Conservation (phyloP, 805 yeast genomes). For the Saccharomycopsis sp. region DNA sequence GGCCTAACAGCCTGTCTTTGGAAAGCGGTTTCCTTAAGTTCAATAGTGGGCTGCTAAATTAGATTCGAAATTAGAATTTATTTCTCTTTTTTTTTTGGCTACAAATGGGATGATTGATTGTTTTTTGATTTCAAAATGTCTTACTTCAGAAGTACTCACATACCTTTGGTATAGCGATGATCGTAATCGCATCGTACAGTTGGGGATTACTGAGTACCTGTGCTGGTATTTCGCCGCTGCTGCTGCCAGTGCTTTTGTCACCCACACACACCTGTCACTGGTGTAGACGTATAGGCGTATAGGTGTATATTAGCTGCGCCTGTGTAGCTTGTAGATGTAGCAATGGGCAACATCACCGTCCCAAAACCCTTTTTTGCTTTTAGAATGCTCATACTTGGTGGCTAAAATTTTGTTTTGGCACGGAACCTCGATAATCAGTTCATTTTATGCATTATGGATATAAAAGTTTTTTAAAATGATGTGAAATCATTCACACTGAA, state of each 20-base stretch:
- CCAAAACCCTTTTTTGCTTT: not conserved
- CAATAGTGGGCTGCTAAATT: too few relatives aligned
- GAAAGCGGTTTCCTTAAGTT: too few relatives aligned
- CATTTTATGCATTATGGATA: slow-evolving; percentile 1
- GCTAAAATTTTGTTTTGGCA: not conserved
- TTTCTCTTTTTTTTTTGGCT: not conserved
- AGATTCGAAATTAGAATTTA: not conserved
- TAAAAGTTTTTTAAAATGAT: not conserved
- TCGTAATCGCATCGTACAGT: too few relatives aligned
- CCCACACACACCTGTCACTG: too few relatives aligned
- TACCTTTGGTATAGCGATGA: not conserved
- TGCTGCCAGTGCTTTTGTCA: not conserved
- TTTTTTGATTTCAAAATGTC: not conserved
- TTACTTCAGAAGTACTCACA: not conserved
- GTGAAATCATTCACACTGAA: not conserved
- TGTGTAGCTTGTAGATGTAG: not conserved
- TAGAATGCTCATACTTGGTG: not conserved
- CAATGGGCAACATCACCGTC: not conserved
- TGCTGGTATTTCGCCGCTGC: not conserved
- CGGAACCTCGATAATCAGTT: not conserved
- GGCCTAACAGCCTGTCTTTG: too few relatives aligned
- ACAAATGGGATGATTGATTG: not conserved
- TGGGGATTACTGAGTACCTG: not conserved
- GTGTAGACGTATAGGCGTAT: too few relatives aligned
- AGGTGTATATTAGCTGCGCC: too few relatives aligned